phyloP scores from a whole-genome alignment of 2,329 filamentous ascomycete genomes.

The Fusarium graminum region DNA sequence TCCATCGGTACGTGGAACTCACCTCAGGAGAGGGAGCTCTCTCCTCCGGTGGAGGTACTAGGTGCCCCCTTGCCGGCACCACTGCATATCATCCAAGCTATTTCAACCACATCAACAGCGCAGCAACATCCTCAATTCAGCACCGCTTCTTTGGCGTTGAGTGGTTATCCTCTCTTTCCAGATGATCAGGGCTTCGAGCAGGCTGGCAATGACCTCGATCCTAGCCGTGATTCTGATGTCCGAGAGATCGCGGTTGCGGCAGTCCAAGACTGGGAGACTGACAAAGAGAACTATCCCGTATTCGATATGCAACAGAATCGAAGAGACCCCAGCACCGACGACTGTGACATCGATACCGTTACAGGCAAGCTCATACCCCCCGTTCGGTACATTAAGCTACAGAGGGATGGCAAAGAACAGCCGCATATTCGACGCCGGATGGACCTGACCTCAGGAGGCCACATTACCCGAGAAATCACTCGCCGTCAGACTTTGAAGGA shows the following conservation, averaged over 20 bases:
- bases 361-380: constrained; percentile 54
- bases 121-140: not conserved
- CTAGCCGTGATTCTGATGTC: not conserved
- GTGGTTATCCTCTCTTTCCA: constrained; percentile 9
- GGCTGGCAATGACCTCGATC: not conserved
- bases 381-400: constrained; percentile 52
- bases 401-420: constrained; percentile 29
- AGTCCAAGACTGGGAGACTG: constrained; percentile 15
- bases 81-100: constrained; percentile 40
- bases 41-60: not conserved
- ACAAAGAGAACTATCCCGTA: not conserved
- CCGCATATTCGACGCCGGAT: constrained; percentile 47
- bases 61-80: constrained; percentile 37
- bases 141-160: constrained; percentile 27
- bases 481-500: constrained; percentile 32
- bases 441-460: constrained; percentile 48
- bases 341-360: constrained; percentile 55
- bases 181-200: not conserved
- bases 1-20: constrained; percentile 25
- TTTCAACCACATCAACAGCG: not conserved
- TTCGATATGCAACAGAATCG: constrained; percentile 4
- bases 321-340: constrained; percentile 7
- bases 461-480: constrained; percentile 46
- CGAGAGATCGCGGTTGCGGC: not conserved
- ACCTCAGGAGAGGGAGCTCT: not conserved